These are phyloP conservation scores for Phytophthora citricola DNA, from an alignment of 352 stramenopile genomes.

Conservation along the genomic window DNA sequence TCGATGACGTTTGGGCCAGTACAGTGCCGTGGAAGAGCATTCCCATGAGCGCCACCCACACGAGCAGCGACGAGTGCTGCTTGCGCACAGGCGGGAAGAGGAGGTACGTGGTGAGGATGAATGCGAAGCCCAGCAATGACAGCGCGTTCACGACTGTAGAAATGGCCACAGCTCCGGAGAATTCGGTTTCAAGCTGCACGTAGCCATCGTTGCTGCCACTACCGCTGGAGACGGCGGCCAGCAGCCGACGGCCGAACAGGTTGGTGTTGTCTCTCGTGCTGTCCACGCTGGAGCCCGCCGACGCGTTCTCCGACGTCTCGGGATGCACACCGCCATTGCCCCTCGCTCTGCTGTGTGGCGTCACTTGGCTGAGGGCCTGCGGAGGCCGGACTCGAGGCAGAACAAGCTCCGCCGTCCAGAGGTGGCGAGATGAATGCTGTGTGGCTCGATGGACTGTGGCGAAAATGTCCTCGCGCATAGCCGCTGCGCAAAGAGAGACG, in stretches of 20 bases:
- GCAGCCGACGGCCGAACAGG: constrained; percentile 41
- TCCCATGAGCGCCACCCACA: constrained; percentile 85
- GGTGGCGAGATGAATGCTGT: constrained; percentile 17
- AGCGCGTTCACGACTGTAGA: constrained; percentile 67
- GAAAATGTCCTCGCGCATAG: constrained; percentile 21
- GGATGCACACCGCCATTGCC: constrained; percentile 38
- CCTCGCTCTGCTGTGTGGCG: constrained; percentile 13
- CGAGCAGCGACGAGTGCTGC: constrained; percentile 78
- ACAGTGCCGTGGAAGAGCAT: constrained; percentile 83
- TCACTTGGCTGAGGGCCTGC: background rate
- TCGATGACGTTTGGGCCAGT: constrained; percentile 51
- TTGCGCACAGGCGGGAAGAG: constrained; percentile 84
- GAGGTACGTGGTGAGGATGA: constrained; percentile 83
- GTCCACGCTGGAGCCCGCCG: constrained; percentile 20
- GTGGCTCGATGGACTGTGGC: constrained; percentile 17
- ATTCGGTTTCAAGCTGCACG: constrained; percentile 56
- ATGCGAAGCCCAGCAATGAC: constrained; percentile 76
- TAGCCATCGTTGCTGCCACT: constrained; percentile 19
- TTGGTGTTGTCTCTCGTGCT: constrained; percentile 37
- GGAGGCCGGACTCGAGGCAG: constrained; percentile 6
- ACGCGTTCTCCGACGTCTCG: constrained; percentile 20
- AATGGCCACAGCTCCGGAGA: constrained; percentile 58
- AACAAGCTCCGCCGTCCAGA: constrained; percentile 6
- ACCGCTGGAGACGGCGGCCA: constrained; percentile 7
- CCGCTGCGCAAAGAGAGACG: constrained; percentile 8